Conservation (phyloP, 306 rosid genomes). For the Vigna reflexopilosa region DNA sequence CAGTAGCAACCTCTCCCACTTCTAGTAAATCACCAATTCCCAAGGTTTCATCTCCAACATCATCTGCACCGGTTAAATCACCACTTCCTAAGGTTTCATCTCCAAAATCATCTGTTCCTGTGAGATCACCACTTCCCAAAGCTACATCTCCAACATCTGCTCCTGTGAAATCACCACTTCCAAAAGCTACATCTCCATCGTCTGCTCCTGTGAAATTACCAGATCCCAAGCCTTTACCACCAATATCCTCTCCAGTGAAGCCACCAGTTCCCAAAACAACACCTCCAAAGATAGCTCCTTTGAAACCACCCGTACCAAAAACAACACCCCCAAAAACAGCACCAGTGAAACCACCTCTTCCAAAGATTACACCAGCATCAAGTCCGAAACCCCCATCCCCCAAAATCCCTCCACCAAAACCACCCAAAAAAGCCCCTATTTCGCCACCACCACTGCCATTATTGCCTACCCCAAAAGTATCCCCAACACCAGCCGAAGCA, state of each 20-base stretch:
- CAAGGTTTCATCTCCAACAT: background rate
- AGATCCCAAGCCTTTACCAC: background rate
- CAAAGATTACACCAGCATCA: slow-evolving; percentile 60
- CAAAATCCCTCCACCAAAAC: slow-evolving; percentile 62
- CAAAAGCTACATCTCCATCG: background rate
- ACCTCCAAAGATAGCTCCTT: background rate
- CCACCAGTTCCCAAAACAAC: background rate
- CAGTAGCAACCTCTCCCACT: background rate
- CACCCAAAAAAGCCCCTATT: slow-evolving; percentile 48
- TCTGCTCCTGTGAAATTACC: slow-evolving; percentile 23
- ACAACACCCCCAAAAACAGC: slow-evolving; percentile 36
- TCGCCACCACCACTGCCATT: slow-evolving; percentile 34
- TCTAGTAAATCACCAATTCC: slow-evolving; percentile 22
- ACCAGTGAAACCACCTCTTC: slow-evolving; percentile 44
- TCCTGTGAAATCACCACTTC: slow-evolving; percentile 39
- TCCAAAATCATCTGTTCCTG: slow-evolving; percentile 24
- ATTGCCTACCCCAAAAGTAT: slow-evolving; percentile 51
- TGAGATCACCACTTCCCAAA: slow-evolving; percentile 34
- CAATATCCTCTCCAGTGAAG: background rate
- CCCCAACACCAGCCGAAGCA: slow-evolving; percentile 68
- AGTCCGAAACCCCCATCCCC: slow-evolving; percentile 64
- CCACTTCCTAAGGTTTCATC: background rate
- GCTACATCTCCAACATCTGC: slow-evolving; percentile 29
- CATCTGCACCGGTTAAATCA: slow-evolving; percentile 21
- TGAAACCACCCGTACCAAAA: slow-evolving; percentile 21